phyloP scores from a whole-genome alignment of 2,329 filamentous ascomycete species.

The Aspergillus bombycis region DNA sequence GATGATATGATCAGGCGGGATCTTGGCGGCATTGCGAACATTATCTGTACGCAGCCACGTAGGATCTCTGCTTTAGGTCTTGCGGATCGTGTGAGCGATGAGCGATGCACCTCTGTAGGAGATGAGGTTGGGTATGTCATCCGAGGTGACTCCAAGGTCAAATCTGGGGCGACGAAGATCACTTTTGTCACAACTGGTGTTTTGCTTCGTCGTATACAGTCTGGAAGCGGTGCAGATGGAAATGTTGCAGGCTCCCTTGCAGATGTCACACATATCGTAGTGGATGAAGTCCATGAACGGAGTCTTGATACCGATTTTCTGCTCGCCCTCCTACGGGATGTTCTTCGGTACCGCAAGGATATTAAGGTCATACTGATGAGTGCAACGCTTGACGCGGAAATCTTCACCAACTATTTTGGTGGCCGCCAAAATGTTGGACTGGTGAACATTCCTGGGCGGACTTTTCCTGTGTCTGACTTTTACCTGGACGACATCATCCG shows the following conservation, averaged over 20 bases:
- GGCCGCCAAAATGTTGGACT: conserved; percentile 71
- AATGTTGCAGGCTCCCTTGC: conserved; percentile 81
- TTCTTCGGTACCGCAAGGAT: conserved; percentile 72
- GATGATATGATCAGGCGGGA: conserved; percentile 82
- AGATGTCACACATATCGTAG: conserved; percentile 90
- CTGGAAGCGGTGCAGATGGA: conserved; percentile 76
- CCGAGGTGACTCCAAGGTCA: conserved; percentile 81
- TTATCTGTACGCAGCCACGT: conserved; percentile 93
- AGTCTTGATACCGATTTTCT: conserved; percentile 95
- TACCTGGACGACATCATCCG: conserved; percentile 87
- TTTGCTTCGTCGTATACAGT: conserved; percentile 85
- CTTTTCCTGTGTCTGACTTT: conserved; percentile 85
- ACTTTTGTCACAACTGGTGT: conserved; percentile 97
- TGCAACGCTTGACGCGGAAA: conserved; percentile 85
- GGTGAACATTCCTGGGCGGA: conserved; percentile 86
- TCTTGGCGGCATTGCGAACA: conserved; percentile 78
- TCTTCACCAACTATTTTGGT: conserved; percentile 84
- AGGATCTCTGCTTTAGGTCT: conserved; percentile 92
- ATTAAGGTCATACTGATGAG: conserved; percentile 95
- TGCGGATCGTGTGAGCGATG: conserved; percentile 91
- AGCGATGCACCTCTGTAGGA: conserved; percentile 79
- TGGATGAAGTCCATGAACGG: conserved; percentile 95
- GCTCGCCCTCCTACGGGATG: conserved; percentile 81
- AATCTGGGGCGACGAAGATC: conserved; percentile 74
- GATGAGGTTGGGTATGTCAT: conserved; percentile 92